Conservation (phyloP, 202 grass and related monocot genomes). For the Tripidium arundinaceum region DNA sequence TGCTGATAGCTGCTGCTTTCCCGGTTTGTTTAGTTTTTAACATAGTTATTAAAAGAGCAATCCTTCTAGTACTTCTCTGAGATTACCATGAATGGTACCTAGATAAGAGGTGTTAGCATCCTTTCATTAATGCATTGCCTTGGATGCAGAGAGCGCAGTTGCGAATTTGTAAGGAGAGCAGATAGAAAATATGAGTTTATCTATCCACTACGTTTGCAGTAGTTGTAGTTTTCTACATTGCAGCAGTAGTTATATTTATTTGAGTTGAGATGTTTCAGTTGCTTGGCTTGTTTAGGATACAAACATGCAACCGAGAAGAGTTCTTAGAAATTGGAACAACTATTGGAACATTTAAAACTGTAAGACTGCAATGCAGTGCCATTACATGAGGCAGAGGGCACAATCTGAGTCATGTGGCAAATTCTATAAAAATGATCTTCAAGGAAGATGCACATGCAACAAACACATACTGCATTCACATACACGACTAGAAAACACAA, state of each 20-base stretch:
- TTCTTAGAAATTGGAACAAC: neutral
- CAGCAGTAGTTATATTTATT: neutral
- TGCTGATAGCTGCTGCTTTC: neutral
- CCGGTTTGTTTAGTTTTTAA: neutral
- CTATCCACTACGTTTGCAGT: neutral
- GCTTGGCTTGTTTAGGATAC: neutral
- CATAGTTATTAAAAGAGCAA: neutral
- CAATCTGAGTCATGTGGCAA: neutral
- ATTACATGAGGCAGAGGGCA: neutral
- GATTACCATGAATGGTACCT: neutral
- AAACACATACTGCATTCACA: neutral
- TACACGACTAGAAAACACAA: neutral
- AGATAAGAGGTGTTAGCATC: neutral
- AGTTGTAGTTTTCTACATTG: neutral
- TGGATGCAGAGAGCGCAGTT: neutral
- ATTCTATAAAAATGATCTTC: neutral
- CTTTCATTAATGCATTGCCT: neutral
- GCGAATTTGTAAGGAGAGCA: neutral
- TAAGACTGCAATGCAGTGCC: neutral
- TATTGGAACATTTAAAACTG: neutral
- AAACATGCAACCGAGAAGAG: neutral
- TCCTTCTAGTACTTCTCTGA: neutral
- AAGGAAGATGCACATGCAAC: neutral
- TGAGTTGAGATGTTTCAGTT: neutral
- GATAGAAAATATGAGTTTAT: neutral